Percentiles rank a stretch among this genome's conserved stretches.
These are phyloP conservation scores for Colletotrichum higginsianum DNA, from an alignment of 2,329 filamentous ascomycete species.

Conservation along the genomic window DNA sequence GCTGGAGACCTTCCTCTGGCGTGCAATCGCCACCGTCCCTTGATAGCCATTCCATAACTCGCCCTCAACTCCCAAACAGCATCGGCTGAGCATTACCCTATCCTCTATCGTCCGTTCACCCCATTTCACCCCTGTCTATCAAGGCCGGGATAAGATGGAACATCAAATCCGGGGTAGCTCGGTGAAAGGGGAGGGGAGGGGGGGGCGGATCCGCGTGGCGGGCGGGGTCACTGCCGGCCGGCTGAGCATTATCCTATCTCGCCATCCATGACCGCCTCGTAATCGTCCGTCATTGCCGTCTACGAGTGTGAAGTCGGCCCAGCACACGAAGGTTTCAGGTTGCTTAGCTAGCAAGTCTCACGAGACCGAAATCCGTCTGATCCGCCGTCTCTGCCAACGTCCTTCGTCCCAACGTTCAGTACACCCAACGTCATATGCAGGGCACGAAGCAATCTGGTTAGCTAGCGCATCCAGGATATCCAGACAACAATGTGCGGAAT, in stretches of 20 bases:
- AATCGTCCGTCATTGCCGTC: neutral
- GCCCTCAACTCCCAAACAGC: neutral
- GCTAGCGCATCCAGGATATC: neutral
- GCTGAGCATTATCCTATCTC: slow-evolving; percentile 33
- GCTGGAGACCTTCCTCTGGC: neutral
- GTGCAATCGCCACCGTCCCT: neutral
- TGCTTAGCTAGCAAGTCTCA: neutral
- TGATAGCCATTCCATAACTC: neutral
- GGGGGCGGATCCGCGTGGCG: slow-evolving; percentile 9
- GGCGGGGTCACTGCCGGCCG: slow-evolving; percentile 2
- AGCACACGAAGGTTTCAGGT: neutral
- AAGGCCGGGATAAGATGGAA: neutral
- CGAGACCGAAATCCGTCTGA: no score
- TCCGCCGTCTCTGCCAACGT: neutral
- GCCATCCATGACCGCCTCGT: neutral
- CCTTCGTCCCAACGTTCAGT: neutral
- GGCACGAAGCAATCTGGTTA: no score
- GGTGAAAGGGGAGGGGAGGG: neutral
- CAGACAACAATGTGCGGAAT: neutral
- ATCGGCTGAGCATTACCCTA: slow-evolving; percentile 24
- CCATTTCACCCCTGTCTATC: no score
- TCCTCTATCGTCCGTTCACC: neutral
- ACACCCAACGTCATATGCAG: neutral
- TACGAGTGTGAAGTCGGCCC: neutral
- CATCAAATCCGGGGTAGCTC: neutral